Conservation (phyloP, 1,284 basidiomycete species). For the Phylloboletellus chloephorus region DNA sequence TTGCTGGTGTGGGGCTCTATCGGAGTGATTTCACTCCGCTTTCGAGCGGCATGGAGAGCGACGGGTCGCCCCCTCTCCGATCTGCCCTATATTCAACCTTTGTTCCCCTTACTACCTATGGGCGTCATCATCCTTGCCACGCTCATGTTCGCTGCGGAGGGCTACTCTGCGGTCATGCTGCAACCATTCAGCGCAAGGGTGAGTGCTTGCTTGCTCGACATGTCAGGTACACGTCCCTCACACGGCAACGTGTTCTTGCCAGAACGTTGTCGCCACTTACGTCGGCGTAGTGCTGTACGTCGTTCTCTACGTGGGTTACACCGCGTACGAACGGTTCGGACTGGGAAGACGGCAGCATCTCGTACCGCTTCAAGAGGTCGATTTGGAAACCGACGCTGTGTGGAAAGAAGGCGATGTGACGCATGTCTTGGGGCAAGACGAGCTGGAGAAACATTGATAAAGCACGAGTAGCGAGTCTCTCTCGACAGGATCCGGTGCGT, state of each 20-base stretch:
- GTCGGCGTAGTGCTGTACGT: conserved; percentile 36
- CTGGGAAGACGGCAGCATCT: conserved; percentile 25
- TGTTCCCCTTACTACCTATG: conserved; percentile 45
- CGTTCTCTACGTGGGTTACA: conserved; percentile 34
- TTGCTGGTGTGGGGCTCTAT: conserved; percentile 62
- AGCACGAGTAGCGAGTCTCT: too few species aligned
- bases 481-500: too few species aligned
- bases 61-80: conserved; percentile 39
- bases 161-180: conserved; percentile 39
- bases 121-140: conserved; percentile 40
- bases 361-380: conserved; percentile 35
- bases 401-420: conserved; percentile 41
- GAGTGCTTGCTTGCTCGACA: conserved; percentile 5
- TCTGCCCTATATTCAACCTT: conserved; percentile 44
- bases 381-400: conserved; percentile 46
- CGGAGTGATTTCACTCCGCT: conserved; percentile 48
- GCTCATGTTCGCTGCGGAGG: conserved; percentile 48
- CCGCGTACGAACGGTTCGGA: conserved; percentile 28
- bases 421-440: conserved; percentile 33
- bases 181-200: conserved; percentile 34
- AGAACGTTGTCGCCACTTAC: conserved; percentile 42
- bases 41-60: conserved; percentile 42
- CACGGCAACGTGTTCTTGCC: not conserved
- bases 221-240: not conserved
- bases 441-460: conserved; percentile 23